Evolutionary conservation across 108 stramenopile species (phyloP).

Genomic region (Cyclotella kingstonii): DNA sequence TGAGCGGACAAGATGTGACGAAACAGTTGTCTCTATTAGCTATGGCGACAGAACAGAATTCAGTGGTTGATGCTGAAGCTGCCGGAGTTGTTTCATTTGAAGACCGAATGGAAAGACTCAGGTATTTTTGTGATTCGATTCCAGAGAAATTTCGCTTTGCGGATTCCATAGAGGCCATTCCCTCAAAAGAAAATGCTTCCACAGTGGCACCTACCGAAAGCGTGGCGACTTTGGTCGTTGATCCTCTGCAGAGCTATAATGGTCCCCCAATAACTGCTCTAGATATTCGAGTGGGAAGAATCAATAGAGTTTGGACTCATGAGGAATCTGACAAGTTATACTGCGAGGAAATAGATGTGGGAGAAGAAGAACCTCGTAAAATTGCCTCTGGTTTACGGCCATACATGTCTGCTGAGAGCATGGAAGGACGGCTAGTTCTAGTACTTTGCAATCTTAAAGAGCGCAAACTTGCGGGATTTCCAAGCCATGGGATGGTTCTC

Average conservation of each 20-base stretch:
- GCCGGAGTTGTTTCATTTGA: conserved; percentile 58
- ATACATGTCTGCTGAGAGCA: conserved; percentile 76
- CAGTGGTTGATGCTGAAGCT: conserved; percentile 59
- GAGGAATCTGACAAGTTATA: conserved; percentile 95
- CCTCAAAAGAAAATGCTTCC: conserved; percentile 7
- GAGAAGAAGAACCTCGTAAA: conserved; percentile 87
- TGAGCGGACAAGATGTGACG: conserved; percentile 97
- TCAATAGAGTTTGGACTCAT: conserved; percentile 94
- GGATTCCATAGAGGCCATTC: conserved; percentile 17
- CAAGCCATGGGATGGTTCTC: conserved; percentile 97
- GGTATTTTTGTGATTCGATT: conserved; percentile 72
- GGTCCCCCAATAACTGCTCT: conserved; percentile 87
- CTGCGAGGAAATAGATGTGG: conserved; percentile 98
- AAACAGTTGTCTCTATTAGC: conserved; percentile 84
- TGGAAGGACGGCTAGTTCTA: conserved; percentile 88
- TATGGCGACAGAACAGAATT: conserved; percentile 57
- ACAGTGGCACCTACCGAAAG: conserved; percentile 19
- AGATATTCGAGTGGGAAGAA: conserved; percentile 89
- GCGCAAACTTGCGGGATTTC: conserved; percentile 93
- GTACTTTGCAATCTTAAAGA: conserved; percentile 98
- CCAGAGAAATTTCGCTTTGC: conserved; percentile 81
- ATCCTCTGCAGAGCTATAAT: conserved; percentile 72
- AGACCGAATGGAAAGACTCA: conserved; percentile 63
- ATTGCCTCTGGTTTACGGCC: conserved; percentile 95
- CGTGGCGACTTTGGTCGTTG: no score